Percentiles rank a stretch among this genome's conserved stretches.
phyloP scores from a whole-genome alignment of 2,329 filamentous ascomycete genomes.

The Aspergillus neoniger region DNA sequence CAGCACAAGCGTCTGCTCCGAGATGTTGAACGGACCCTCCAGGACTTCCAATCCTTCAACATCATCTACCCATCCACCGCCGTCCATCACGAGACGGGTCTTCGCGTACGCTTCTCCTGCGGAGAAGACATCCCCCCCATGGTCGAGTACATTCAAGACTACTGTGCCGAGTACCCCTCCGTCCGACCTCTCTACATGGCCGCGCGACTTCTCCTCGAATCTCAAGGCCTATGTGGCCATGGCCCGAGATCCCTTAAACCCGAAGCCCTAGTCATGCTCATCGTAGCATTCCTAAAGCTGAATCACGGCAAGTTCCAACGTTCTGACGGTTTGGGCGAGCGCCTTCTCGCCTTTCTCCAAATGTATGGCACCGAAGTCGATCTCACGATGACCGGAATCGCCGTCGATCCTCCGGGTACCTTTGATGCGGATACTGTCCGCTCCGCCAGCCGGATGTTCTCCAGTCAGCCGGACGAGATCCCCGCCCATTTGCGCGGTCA shows the following conservation, averaged over 20 bases:
- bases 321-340: conserved; percentile 39
- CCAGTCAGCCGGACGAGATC: conserved; percentile 3
- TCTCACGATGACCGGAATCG: conserved; percentile 50
- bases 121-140: conserved; percentile 43
- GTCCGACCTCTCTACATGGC: conserved; percentile 53
- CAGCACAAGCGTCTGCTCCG: conserved; percentile 27
- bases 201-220: conserved; percentile 53
- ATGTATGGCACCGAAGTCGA: conserved; percentile 53
- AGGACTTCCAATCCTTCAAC: conserved; percentile 24
- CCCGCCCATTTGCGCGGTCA: conserved; percentile 41
- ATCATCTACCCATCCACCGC: conserved; percentile 19
- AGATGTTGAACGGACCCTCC: conserved; percentile 26
- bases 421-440: conserved; percentile 36
- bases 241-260: conserved; percentile 54
- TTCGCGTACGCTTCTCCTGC: conserved; percentile 56
- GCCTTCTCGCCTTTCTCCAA: conserved; percentile 52
- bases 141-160: conserved; percentile 48
- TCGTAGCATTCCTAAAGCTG: conserved; percentile 56
- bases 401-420: conserved; percentile 50
- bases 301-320: conserved; percentile 36
- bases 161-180: conserved; percentile 52
- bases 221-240: conserved; percentile 52
- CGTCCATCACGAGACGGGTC: conserved; percentile 39
- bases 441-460: conserved; percentile 15
- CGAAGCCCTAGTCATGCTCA: conserved; percentile 59